A percentile compares a stretch with the other conserved stretches of the same genome.
phyloP scores from a whole-genome alignment of 306 rosid genomes.

The Prunus fruticosa region DNA sequence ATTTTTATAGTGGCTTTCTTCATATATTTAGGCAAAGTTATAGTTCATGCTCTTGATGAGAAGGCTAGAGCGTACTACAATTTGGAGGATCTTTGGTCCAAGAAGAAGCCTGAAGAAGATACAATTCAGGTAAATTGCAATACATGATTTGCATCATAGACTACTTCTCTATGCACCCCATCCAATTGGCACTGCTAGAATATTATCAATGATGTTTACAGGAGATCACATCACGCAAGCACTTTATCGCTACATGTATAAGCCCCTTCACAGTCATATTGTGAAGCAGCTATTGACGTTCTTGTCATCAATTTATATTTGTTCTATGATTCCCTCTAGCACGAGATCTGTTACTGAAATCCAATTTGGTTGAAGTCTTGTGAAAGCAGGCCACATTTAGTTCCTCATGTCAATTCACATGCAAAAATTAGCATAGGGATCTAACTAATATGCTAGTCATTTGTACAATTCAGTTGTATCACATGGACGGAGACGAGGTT shows the following conservation, averaged over 20 bases:
- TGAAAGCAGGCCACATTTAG: background rate
- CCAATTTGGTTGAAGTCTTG: background rate
- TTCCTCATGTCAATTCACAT: background rate
- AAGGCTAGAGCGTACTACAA: conserved; percentile 90
- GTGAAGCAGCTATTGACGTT: background rate
- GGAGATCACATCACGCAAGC: background rate
- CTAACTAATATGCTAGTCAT: background rate
- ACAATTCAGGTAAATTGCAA: conserved; percentile 44
- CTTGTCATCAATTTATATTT: background rate
- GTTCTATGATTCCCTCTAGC: background rate
- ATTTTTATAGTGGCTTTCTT: background rate
- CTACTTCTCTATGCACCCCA: background rate
- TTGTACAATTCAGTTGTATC: background rate
- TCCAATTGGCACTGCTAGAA: background rate
- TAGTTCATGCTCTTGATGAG: conserved; percentile 94
- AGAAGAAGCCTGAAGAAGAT: conserved; percentile 45
- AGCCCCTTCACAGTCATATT: background rate
- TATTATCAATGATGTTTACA: background rate
- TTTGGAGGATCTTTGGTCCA: conserved; percentile 76
- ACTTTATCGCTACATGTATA: background rate
- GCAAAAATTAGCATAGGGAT: background rate
- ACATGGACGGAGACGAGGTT: background rate
- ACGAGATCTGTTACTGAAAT: background rate
- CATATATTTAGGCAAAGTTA: conserved; percentile 62
- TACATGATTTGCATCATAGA: background rate